Conservation (phyloP, 805 yeast species). For the Wickerhamomyces subpelliculosus region DNA sequence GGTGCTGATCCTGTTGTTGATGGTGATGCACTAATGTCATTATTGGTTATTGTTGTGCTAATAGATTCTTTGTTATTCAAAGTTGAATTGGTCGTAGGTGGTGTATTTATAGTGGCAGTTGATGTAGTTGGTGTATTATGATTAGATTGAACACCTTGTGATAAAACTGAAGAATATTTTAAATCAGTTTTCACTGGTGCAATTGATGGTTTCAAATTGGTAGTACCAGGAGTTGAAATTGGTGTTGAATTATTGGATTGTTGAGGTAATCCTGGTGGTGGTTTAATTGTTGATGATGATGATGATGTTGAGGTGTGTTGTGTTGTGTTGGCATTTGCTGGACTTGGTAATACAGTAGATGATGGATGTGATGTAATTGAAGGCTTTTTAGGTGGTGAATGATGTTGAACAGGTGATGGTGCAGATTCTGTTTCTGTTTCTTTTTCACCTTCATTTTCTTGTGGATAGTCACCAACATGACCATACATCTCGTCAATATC, state of each 20-base stretch:
- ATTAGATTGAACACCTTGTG: conserved; percentile 2
- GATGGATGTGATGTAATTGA: conserved; percentile 25
- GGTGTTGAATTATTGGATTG: neutral
- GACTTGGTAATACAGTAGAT: neutral
- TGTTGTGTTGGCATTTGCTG: conserved; percentile 12
- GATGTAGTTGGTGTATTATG: conserved; percentile 8
- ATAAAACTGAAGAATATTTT: conserved; percentile 42
- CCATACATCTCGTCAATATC: conserved; percentile 49
- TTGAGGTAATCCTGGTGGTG: neutral
- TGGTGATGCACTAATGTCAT: conserved; percentile 3
- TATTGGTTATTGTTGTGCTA: too few species aligned
- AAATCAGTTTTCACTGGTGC: conserved; percentile 37
- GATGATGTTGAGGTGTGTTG: conserved; percentile 9
- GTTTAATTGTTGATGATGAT: neutral
- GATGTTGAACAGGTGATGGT: conserved; percentile 2
- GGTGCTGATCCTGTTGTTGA: conserved; percentile 1
- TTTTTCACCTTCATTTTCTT: conserved; percentile 7
- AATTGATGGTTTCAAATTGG: conserved; percentile 42
- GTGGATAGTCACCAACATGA: conserved; percentile 35
- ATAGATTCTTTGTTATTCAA: conserved; percentile 13
- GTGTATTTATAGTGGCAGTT: conserved; percentile 15
- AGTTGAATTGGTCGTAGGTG: conserved; percentile 11
- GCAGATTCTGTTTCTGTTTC: conserved; percentile 5
- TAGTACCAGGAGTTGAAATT: neutral
- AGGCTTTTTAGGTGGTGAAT: conserved; percentile 30